Conservation (phyloP, 495 filamentous ascomycete genomes). For the Elaphomyces granulatus region DNA sequence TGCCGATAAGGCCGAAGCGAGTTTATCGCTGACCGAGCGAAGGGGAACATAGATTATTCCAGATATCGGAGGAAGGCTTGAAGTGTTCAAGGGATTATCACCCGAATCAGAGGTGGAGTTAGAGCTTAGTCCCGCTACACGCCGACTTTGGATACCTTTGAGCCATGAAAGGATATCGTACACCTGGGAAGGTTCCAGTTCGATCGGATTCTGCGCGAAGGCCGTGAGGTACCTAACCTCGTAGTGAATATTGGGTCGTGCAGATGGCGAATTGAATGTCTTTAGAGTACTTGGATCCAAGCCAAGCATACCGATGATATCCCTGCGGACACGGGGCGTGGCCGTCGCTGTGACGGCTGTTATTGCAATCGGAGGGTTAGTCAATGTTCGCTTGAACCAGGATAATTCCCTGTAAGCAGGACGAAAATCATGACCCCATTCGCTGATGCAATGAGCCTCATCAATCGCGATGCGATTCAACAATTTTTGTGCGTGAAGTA, state of each 20-base stretch:
- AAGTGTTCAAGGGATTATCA: conserved; percentile 7
- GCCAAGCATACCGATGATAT: conserved; percentile 62
- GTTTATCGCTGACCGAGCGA: conserved; percentile 55
- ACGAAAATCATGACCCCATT: conserved; percentile 99
- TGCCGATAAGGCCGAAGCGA: no score
- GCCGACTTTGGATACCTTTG: conserved; percentile 48
- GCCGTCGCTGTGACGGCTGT: conserved; percentile 89
- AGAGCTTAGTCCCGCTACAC: conserved; percentile 28
- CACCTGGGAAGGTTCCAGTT: neutral
- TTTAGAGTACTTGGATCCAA: conserved; percentile 47
- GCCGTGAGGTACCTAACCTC: conserved; percentile 65
- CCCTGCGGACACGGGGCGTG: conserved; percentile 58
- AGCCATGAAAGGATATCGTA: conserved; percentile 59
- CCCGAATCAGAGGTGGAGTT: conserved; percentile 16
- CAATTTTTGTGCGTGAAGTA: conserved; percentile 69
- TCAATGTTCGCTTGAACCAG: conserved; percentile 65
- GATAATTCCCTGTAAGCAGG: conserved; percentile 76
- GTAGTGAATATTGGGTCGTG: conserved; percentile 77
- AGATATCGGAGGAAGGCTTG: conserved; percentile 48
- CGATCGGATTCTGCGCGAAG: neutral
- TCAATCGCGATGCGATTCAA: conserved; percentile 78
- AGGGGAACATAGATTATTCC: conserved; percentile 86
- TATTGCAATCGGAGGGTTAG: conserved; percentile 72
- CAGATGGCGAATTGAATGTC: conserved; percentile 65
- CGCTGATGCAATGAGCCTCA: conserved; percentile 92